Evolutionary conservation across 441 rosid genomes (phyloP), one percentile per base, ranked within the genome.

Genomic region (Croton laevigatus): DNA sequence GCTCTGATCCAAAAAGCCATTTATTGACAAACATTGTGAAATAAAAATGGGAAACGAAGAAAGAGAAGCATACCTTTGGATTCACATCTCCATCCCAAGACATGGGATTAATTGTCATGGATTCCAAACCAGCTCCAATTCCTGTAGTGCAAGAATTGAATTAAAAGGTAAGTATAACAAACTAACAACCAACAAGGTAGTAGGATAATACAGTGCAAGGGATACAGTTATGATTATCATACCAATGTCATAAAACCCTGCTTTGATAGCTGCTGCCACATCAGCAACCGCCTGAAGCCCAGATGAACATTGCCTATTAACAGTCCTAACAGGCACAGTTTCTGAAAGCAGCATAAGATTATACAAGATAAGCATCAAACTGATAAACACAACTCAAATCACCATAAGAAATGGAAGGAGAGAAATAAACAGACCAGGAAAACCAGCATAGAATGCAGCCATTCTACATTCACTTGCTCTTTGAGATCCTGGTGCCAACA

Each of bases 201-300:
- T 27, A 70, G 22, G 8, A 37, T 5, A 22, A 54, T n/a, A 37
- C 42, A 44, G 11, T 13, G 37, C 20, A 44, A 11, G 5, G 5
- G 3, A 40, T 59, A 17, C 8, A 32, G 44, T 8, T 42, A 40
- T 17, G 13, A 4, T 68, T 36, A 44, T 53, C 77, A 68, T 74
- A 95, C 98, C 99, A 64, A 95, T 95, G 66, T 93, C 98, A 76
- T 95, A 95, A 79, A 88, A 95, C 62, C 99, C 99, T 42, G 97
- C 98, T 86, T 85, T 93, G 27, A 95, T 93, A 69, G 97, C 91
- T 36, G 99, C 98, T 37, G 98, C 99, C n/a, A 95, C 99, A 54
- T 95, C 99, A 73, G 98, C 99, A 83, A 95, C 97, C 19, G 99
- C 99, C 78, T 95, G 98, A 83, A 95, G 97, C 71, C 99, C 99